Percentiles rank a stretch among this genome's conserved stretches.
These are phyloP conservation scores for Bipolaris cookei DNA, from an alignment of 2,329 filamentous ascomycete genomes.

Conservation along the genomic window DNA sequence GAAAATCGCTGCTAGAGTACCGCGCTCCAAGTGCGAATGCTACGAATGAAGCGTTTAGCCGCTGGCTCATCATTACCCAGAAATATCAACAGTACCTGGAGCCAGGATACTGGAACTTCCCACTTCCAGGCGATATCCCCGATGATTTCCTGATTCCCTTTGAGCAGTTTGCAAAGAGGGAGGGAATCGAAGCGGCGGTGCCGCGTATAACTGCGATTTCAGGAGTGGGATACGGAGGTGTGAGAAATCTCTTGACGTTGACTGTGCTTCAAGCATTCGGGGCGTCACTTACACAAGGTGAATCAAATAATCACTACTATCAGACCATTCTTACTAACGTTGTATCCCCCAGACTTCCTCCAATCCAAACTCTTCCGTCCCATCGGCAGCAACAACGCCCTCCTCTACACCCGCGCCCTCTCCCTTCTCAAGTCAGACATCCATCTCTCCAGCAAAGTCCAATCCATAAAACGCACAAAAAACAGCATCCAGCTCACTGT, in stretches of 20 bases:
- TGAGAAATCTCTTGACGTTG: constrained; percentile 25
- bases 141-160: constrained; percentile 58
- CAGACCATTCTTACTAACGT: no score
- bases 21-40: constrained; percentile 21
- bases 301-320: not conserved
- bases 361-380: constrained; percentile 17
- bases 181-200: constrained; percentile 35
- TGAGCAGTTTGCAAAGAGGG: constrained; percentile 57
- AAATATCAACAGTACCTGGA: constrained; percentile 28
- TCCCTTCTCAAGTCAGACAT: constrained; percentile 22
- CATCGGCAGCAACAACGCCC: constrained; percentile 22
- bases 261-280: constrained; percentile 31
- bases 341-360: constrained; percentile 5
- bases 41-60: constrained; percentile 23
- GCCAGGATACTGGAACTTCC: constrained; percentile 35
- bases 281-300: constrained; percentile 19
- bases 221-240: constrained; percentile 27
- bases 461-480: constrained; percentile 4
- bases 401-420: constrained; percentile 33
- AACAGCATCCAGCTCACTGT: constrained; percentile 14
- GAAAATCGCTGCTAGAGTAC: constrained; percentile 24
- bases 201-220: constrained; percentile 29
- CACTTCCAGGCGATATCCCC: constrained; percentile 50
- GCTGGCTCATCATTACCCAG: constrained; percentile 25
- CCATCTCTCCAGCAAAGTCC: constrained; percentile 18